Evolutionary conservation across 495 filamentous ascomycete genomes (phyloP).

Genomic region (Trichoderma reesei): DNA sequence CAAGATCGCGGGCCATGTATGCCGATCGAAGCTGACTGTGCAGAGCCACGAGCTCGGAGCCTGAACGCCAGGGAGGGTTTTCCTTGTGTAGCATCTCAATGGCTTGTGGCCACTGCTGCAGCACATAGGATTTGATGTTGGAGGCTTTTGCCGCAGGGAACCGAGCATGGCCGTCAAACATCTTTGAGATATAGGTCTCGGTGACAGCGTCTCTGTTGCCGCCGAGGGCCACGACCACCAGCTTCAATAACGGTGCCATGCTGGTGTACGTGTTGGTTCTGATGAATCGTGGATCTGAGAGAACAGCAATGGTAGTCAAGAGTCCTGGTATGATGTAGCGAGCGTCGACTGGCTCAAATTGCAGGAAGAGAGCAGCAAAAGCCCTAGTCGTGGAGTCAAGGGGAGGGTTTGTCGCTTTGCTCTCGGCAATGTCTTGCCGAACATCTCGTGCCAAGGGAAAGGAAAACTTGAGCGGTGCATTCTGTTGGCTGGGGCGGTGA

Average conservation of each 20-base stretch:
- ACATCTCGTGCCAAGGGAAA: neutral
- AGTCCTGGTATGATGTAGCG: conserved; percentile 8
- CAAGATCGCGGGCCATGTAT: neutral
- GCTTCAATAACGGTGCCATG: neutral
- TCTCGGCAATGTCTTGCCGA: neutral
- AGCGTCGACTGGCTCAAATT: neutral
- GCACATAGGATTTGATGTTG: neutral
- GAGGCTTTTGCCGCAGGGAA: neutral
- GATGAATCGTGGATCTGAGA: conserved; percentile 2
- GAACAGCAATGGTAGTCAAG: neutral
- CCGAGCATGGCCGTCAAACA: neutral
- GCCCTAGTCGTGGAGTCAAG: neutral
- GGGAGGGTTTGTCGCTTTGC: neutral
- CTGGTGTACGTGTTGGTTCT: neutral
- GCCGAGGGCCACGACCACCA: neutral
- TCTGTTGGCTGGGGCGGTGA: neutral
- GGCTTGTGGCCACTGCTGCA: neutral
- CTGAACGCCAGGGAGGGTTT: neutral
- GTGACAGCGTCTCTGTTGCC: neutral
- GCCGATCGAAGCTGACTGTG: neutral
- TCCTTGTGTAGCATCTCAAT: neutral
- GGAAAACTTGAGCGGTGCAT: neutral
- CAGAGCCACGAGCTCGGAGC: neutral
- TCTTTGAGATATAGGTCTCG: neutral
- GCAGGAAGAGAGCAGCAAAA: conserved; percentile 6